Base-by-base conservation (phyloP, 2,329 filamentous ascomycete species). In the Paradendryphiella salina region DNA sequence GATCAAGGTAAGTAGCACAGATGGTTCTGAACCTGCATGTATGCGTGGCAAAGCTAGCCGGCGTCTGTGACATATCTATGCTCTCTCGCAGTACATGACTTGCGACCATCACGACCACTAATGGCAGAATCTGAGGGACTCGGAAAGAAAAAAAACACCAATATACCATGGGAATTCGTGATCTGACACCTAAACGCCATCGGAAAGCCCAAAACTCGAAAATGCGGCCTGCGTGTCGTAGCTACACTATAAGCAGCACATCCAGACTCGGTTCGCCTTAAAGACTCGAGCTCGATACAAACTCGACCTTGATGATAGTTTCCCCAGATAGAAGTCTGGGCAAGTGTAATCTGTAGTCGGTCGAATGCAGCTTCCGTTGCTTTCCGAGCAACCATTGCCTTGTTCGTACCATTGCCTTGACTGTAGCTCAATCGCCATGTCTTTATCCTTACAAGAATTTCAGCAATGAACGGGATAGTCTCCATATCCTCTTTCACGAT, bases 381-480 rank as follows among this genome's bases (percentile, higher is more conserved):
- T 29, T 39, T 46, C 21, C 37, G 53, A 15, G 37, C 38, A 15
- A 55, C 10, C 3, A 45, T 34, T 2, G 50, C 54, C 38, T 54
- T 56, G 29, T 48, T 59, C 5, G 40, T 29, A 8, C 42, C 31
- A 9, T 44, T 37, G 8, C 42, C 33, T 9, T 42, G n/a, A 28
- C 50, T 20, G 26, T 53, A 63, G 4, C 45, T 45, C 23, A 61
- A 23, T 2, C 35, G 42, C 60, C 58, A 61, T 17, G 29, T 32
- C 6, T 32, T 52, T 5, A 53, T 45, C 15, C n/a, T 34, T 17
- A 32, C 39, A 8, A 63, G 21, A 4, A 56, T 37, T 3, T 23
- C 35, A 9, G 35, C 31, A 21, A 36, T 36, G n/a, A 36, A 6
- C 11, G 53, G 49, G 3, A 59, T 40, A 17, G 15, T 33, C 28